phyloP scores from a whole-genome alignment of 2,329 filamentous ascomycete genomes.

The Xylaria sp. region DNA sequence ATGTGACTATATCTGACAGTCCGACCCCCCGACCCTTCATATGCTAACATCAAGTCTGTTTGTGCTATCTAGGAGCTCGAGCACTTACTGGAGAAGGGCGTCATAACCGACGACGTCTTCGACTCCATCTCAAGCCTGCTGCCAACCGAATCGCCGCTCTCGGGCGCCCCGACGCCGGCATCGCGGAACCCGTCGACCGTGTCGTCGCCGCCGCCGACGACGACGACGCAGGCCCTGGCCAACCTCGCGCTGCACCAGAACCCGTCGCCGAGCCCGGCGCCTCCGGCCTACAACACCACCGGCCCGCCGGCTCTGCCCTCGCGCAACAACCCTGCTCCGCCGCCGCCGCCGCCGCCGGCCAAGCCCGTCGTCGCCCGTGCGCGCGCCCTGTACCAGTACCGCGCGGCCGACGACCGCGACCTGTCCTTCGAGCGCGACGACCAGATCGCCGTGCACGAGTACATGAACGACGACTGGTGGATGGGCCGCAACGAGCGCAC shows the following conservation, averaged over 20 bases:
- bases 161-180: slow-evolving; percentile 58
- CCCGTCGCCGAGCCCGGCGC: slow-evolving; percentile 53
- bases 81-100: slow-evolving; percentile 82
- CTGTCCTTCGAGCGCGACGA: slow-evolving; percentile 84
- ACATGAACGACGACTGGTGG: slow-evolving; percentile 99
- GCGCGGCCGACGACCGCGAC: slow-evolving; percentile 81
- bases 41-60: not conserved
- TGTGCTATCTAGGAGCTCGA: slow-evolving; percentile 81
- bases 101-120: slow-evolving; percentile 80
- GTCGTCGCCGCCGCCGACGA: slow-evolving; percentile 45
- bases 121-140: slow-evolving; percentile 79
- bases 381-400: slow-evolving; percentile 85
- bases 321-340: slow-evolving; percentile 50
- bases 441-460: slow-evolving; percentile 81
- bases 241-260: slow-evolving; percentile 54
- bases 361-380: slow-evolving; percentile 77
- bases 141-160: slow-evolving; percentile 74
- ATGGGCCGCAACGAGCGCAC: slow-evolving; percentile 87
- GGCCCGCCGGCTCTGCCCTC: slow-evolving; percentile 50
- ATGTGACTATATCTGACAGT: too few relatives aligned
- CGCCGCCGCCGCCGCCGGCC: slow-evolving; percentile 55
- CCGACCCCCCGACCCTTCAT: not conserved
- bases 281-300: slow-evolving; percentile 65
- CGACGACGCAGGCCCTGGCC: slow-evolving; percentile 53
- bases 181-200: slow-evolving; percentile 48